Evolutionary conservation across 192 early-diverging fungal genomes (phyloP), one percentile per base, ranked within the genome.

Genomic region (Chytriomyces hyalinus): DNA sequence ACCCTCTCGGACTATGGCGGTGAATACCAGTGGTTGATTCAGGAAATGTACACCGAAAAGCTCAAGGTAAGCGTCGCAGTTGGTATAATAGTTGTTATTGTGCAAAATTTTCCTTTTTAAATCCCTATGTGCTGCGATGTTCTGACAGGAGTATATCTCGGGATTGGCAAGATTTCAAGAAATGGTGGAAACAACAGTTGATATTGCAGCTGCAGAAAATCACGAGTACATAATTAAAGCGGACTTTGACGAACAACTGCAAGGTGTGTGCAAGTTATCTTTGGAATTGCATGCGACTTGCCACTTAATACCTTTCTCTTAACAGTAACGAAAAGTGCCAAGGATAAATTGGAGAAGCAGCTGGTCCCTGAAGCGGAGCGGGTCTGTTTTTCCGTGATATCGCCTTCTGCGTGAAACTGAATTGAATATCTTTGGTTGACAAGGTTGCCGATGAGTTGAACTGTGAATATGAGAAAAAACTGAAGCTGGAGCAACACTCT

Each of bases 141-240:
- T 6, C 28, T n/a, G 20, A 44, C 65, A 88, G 78, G 84, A 90
- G 76, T 80, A 86, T 75, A 75, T 75, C 15, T 73, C 68, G 4
- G 86, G 91, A 24, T 87, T 97, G 15, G 83, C 82, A 24, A 91
- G 90, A 15, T 81, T 95, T 49, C 86, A 93, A 76, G 87, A 92
- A 48, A 81, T 99, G 76, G 94, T 97, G 6, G 97, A 98, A 80
- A 92, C 92, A 6, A 95, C 93, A 0, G 90, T 98, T 46, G 97
- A 98, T 80, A 81, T 97, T 61, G 89, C 88, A 9, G 94, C 95
- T 45, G 87, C 92, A 0, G 94, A 95, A 45, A 76, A 85, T 60
- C 96, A 98, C 79, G 94, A 97, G 75, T 98, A 92, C 73, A 80
- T 94, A 24, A 91, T 99, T 69, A 93, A 93, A 53, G 84, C 96